phyloP scores from a whole-genome alignment of 768 basidiomycete genomes.

The Mycena latifolia region DNA sequence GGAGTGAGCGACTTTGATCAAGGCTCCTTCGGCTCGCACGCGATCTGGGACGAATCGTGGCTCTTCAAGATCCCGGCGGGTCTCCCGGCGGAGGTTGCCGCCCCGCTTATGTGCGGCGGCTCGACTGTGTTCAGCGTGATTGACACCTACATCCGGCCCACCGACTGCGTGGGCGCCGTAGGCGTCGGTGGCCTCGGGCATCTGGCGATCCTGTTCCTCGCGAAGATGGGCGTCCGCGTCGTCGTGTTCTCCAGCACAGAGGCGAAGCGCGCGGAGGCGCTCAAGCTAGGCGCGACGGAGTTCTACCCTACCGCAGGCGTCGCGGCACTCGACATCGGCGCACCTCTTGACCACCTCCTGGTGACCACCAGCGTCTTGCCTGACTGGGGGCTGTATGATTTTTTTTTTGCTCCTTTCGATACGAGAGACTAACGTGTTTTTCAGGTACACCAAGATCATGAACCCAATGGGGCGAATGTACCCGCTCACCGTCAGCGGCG shows the following conservation, averaged over 20 bases:
- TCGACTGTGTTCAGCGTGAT: conserved; percentile 31
- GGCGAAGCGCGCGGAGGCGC: conserved; percentile 46
- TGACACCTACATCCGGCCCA: conserved; percentile 38
- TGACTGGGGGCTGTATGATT: conserved; percentile 4
- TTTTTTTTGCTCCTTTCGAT: background rate
- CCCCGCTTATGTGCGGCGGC: conserved; percentile 46
- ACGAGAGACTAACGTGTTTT: background rate
- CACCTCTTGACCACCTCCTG: conserved; percentile 44
- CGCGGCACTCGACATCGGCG: conserved; percentile 41
- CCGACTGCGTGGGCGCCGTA: conserved; percentile 49
- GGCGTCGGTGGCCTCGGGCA: conserved; percentile 54
- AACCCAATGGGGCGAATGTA: conserved; percentile 13
- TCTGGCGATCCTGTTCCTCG: conserved; percentile 52
- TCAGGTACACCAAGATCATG: conserved; percentile 14
- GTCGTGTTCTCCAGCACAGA: conserved; percentile 51
- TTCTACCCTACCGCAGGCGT: conserved; percentile 46
- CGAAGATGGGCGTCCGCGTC: conserved; percentile 55
- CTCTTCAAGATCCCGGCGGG: conserved; percentile 48
- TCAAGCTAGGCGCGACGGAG: conserved; percentile 47
- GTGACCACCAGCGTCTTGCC: conserved; percentile 41
- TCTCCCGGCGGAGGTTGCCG: conserved; percentile 44
- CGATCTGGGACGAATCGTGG: conserved; percentile 47
- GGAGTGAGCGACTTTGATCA: conserved; percentile 49
- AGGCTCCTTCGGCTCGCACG: no score
- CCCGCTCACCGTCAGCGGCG: conserved; percentile 15